phyloP scores from a whole-genome alignment of 2,329 filamentous ascomycete species.

The Graphilbum fragrans region DNA sequence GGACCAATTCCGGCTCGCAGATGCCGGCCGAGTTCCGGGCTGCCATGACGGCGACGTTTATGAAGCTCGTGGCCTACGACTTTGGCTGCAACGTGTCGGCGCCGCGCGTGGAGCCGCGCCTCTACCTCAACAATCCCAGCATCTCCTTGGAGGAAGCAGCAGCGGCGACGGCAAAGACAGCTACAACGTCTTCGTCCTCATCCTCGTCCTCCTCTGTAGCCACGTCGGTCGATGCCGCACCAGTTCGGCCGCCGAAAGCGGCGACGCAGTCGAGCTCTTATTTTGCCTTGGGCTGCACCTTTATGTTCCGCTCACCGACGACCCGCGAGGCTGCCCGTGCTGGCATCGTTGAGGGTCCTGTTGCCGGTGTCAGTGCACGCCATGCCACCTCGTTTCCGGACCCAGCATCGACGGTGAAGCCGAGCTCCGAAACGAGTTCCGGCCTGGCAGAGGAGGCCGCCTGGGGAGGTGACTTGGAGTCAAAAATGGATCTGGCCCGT shows the following conservation, averaged over 20 bases:
- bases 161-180: background rate
- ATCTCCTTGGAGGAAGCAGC: background rate
- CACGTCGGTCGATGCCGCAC: background rate
- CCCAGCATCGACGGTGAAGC: background rate
- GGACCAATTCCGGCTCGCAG: constrained; percentile 36
- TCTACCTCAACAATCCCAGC: constrained; percentile 31
- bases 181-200: background rate
- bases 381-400: constrained; percentile 36
- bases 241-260: background rate
- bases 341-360: constrained; percentile 48
- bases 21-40: constrained; percentile 49
- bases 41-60: constrained; percentile 43
- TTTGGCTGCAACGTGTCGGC: constrained; percentile 50
- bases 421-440: too few species aligned
- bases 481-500: constrained; percentile 47
- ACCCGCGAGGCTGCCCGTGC: constrained; percentile 48
- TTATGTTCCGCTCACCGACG: constrained; percentile 46
- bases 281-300: constrained; percentile 45
- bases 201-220: background rate
- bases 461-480: constrained; percentile 27
- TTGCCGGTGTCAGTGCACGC: constrained; percentile 47
- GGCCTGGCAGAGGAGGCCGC: background rate
- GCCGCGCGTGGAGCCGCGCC: constrained; percentile 44
- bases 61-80: constrained; percentile 54
- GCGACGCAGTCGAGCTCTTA: constrained; percentile 40